phyloP scores from a whole-genome alignment of 106 monocot species.

The Agapanthus africanus region DNA sequence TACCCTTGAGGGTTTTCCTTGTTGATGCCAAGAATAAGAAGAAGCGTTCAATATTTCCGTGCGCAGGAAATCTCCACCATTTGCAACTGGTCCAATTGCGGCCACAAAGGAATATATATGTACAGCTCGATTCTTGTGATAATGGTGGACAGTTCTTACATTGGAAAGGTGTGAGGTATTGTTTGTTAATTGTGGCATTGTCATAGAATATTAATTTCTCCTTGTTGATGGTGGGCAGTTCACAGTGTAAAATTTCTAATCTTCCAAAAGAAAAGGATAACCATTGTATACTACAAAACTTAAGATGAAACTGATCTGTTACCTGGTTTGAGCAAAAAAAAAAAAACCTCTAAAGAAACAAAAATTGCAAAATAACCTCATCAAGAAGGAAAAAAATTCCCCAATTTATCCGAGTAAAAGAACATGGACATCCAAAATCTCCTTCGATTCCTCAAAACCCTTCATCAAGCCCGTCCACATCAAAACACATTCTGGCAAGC shows the following conservation, averaged over 20 bases:
- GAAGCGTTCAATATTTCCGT: constrained; percentile 61
- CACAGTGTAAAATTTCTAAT: too few species aligned
- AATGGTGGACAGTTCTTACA: too few species aligned
- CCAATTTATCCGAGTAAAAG: neutral
- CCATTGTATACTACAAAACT: too few species aligned
- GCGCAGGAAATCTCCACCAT: constrained; percentile 2
- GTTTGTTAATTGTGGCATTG: too few species aligned
- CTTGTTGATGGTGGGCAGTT: too few species aligned
- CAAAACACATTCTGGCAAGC: constrained; percentile 57
- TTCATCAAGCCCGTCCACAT: constrained; percentile 72
- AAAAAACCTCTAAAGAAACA: neutral
- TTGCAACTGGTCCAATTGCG: neutral
- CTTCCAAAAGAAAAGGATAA: too few species aligned
- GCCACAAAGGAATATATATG: too few species aligned
- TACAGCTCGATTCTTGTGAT: too few species aligned
- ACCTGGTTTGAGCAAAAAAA: too few species aligned
- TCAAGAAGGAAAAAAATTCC: neutral
- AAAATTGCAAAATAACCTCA: neutral
- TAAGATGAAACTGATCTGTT: too few species aligned
- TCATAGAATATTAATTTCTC: too few species aligned
- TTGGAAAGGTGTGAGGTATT: too few species aligned
- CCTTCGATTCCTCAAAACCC: constrained; percentile 68
- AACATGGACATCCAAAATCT: constrained; percentile 82
- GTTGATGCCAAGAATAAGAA: constrained; percentile 60
- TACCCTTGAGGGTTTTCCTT: constrained; percentile 61